phyloP scores from a whole-genome alignment of 305 asterid genomes.

The Fraxinus paxiana region DNA sequence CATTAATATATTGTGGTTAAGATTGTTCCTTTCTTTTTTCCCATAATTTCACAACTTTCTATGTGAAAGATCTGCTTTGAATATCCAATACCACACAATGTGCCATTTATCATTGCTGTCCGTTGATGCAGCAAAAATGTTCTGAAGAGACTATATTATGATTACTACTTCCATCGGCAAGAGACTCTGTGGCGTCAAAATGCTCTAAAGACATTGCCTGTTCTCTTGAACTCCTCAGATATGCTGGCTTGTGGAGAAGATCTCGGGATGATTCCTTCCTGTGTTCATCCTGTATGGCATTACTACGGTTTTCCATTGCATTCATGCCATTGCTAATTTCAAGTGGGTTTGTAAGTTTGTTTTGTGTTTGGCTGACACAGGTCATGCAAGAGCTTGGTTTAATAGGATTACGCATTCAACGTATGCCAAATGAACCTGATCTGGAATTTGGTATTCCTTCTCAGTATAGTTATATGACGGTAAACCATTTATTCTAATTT shows the following conservation, averaged over 20 bases:
- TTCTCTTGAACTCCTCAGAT: constrained; percentile 87
- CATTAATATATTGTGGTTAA: neutral
- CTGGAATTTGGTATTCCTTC: constrained; percentile 91
- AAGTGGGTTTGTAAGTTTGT: constrained; percentile 1
- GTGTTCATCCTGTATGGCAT: constrained; percentile 84
- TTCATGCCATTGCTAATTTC: neutral
- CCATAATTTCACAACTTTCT: neutral
- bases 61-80: neutral
- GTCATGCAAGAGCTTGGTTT: constrained; percentile 95
- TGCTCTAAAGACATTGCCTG: constrained; percentile 89
- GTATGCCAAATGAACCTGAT: constrained; percentile 86
- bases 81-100: neutral
- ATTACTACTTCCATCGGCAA: constrained; percentile 93
- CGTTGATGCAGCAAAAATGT: constrained; percentile 64
- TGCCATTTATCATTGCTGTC: constrained; percentile 21
- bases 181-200: constrained; percentile 86
- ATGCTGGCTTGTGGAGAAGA: constrained; percentile 99
- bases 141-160: constrained; percentile 70
- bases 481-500: constrained; percentile 28
- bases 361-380: constrained; percentile 41
- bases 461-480: constrained; percentile 87
- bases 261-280: constrained; percentile 90
- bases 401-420: constrained; percentile 89
- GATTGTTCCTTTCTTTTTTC: neutral
- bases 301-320: constrained; percentile 3